Base-by-base conservation (phyloP, 768 basidiomycete genomes). In the Panaeolus cyanescens region DNA sequence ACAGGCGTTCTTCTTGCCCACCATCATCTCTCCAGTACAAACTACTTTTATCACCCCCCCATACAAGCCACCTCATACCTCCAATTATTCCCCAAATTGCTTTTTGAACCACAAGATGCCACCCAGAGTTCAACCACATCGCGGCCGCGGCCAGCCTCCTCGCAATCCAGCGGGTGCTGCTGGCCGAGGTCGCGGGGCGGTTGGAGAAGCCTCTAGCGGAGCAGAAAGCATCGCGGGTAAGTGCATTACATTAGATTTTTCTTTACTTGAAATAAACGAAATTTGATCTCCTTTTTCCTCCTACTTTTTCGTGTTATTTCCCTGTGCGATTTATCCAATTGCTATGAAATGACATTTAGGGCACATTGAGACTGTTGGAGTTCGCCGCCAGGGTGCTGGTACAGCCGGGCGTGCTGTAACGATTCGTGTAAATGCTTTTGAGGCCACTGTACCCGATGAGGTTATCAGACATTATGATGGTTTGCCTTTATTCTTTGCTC, bases 401-500 rank as follows among this genome's bases (percentile, higher is more conserved):
- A 76, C 71, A 22, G 65, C 71, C 1, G 75, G 71, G 1, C 64
- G 62, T 25, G 56, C 36, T 0, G 68, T 72, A 81, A 30, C 65
- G 63, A 13, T 71, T 64, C 55, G 54, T 25, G 74, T 78, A 33
- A 93, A 75, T 33, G 71, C 86, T 32, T 90, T 88, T 64, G 67
- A 70, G 12, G 76, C 80, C 3, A 72, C 73, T 0, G 78, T 88
- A 1, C 82, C 87, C 0, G 77, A 87, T 12, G 71, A 68, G 0
- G 80, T 80, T 3, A 88, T 92, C n/a, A 79, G 84, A 56, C 91
- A 92, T 59, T 92, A 92, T 63, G 90, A 92, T 37, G 71, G 74
- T 75, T 55, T 60, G 72, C 69, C 19, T 42, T 37, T 37, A 12
- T n/a, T 19, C 28, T 55, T 36, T 31, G 32, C 32, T 33, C 20